These are phyloP conservation scores for Odontarrhena argentea DNA, from an alignment of 345 rosid species.

Conservation along the genomic window DNA sequence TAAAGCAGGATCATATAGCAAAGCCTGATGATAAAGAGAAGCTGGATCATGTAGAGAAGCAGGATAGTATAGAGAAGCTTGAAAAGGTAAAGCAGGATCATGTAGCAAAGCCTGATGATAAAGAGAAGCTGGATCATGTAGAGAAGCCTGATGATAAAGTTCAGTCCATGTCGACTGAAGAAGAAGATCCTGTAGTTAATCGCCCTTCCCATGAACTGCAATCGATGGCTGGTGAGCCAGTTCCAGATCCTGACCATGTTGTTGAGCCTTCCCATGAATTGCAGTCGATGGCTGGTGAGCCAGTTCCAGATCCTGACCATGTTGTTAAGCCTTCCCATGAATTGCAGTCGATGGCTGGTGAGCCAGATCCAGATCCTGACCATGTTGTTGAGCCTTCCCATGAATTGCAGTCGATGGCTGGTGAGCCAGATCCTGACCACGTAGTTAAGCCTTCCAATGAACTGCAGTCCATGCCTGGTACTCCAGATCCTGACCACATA, in stretches of 20 bases:
- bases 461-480: slow-evolving; percentile 10
- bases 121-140: neutral
- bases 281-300: too few species aligned
- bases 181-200: neutral
- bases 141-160: neutral
- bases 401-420: too few species aligned
- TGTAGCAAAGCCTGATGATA: neutral
- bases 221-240: too few species aligned
- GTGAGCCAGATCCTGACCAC: too few species aligned
- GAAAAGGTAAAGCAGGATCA: neutral
- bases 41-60: neutral
- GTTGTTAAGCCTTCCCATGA: too few species aligned
- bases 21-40: slow-evolving; percentile 1
- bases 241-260: too few species aligned
- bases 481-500: slow-evolving; percentile 19
- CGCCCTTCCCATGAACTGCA: too few species aligned
- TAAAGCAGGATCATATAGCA: neutral
- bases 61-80: neutral
- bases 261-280: too few species aligned
- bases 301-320: too few species aligned
- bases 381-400: too few species aligned
- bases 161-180: neutral
- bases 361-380: too few species aligned
- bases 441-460: neutral
- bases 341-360: too few species aligned